These are phyloP conservation scores for Vigna mungo DNA, from an alignment of 306 rosid genomes.

Conservation along the genomic window DNA sequence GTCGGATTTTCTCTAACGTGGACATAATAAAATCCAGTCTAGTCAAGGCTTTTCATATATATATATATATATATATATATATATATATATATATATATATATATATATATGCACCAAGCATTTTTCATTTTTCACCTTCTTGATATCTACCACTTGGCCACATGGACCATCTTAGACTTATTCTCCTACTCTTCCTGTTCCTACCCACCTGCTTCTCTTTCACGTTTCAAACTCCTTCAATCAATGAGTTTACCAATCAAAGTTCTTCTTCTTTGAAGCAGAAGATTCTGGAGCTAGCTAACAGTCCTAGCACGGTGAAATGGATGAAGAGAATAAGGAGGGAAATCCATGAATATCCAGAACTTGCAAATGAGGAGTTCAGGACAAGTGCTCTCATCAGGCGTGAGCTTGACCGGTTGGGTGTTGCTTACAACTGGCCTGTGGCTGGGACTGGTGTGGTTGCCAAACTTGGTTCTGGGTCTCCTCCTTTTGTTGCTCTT, in stretches of 20 bases:
- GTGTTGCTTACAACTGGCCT: conserved; percentile 78
- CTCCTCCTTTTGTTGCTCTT: conserved; percentile 83
- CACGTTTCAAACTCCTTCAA: conserved; percentile 29
- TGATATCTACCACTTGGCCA: conserved; percentile 29
- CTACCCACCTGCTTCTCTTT: conserved; percentile 48
- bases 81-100: too few species aligned
- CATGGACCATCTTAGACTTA: conserved; percentile 35
- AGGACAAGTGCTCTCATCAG: conserved; percentile 71
- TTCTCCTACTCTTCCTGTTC: conserved; percentile 38
- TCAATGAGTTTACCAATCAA: conserved; percentile 25
- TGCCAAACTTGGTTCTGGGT: conserved; percentile 80
- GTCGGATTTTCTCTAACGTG: not conserved
- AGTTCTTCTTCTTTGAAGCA: conserved; percentile 42
- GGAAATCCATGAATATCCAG: conserved; percentile 85
- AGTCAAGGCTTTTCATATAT: conserved; percentile 9
- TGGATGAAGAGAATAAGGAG: conserved; percentile 81
- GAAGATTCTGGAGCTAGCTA: conserved; percentile 62
- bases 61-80: not conserved
- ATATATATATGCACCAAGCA: not conserved
- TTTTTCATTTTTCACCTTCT: not conserved
- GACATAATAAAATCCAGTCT: not conserved
- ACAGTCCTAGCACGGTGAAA: conserved; percentile 51
- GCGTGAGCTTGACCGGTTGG: conserved; percentile 69
- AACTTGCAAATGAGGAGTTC: conserved; percentile 80
- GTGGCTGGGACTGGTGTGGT: conserved; percentile 83